Base-by-base conservation (phyloP, 164 flowering plant genomes). In the Berberis thunbergii region DNA sequence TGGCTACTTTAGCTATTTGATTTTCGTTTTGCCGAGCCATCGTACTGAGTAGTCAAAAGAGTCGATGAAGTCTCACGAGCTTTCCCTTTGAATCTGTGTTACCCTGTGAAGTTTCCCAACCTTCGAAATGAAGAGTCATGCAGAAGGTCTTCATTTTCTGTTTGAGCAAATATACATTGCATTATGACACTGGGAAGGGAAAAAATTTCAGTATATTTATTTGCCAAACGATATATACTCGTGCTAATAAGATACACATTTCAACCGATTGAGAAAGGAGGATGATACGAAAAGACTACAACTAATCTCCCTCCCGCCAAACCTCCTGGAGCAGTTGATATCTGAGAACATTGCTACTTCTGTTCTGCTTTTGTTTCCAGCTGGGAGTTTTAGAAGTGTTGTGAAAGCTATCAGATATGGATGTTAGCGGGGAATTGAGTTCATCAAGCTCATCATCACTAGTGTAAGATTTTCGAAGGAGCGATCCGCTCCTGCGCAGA, bases 361-460 rank as follows among this genome's bases (percentile, higher is more conserved):
- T 71, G 42, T 66, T 70, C 13, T 45, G 72, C 63, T 75, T 76
- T 1, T 60, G 67, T 73, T 62, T 62, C 75, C 65, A 73, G 55
- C 58, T 68, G 40, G 75, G 67, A 57, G 54, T 49, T 44, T 77
- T 56, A 0, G 81, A 65, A 60, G 77, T 65, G 6, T 62, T 58
- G 8, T 65, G 66, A 5, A 64, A 53, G 59, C 64, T 68, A 44
- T 79, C 85, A 4, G 59, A 41, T 40, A 79, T 73, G 7, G 84
- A 78, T 42, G 70, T 62, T n/a, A 87, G 49, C 41, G 96, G 89
- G 38, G 86, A 81, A 67, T 82, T 86, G 72, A 90, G 65, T 71
- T 89, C 88, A 43, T 89, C 96, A 42, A 90, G 93, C 73, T 93
- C 98, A 68, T 88, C 98, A 54, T 92, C 98, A 49, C 96, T 92